Evolutionary conservation across 176 grass and related monocot species (phyloP).

Genomic region (Poa pratensis): DNA sequence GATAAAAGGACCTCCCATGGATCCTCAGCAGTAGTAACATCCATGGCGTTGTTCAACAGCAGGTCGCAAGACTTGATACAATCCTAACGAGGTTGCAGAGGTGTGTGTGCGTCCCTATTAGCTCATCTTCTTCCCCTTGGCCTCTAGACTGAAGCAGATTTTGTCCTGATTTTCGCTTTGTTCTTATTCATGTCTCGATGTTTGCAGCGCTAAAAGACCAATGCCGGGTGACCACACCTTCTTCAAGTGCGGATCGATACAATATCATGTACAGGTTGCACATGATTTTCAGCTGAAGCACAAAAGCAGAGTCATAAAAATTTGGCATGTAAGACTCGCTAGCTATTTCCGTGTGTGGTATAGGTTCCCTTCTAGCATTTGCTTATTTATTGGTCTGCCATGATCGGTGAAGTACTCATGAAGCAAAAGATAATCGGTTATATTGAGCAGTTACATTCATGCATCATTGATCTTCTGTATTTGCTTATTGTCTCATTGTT

Average conservation of each 20-base stretch:
- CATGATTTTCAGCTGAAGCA: slow-evolving; percentile 1
- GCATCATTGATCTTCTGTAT: too few species aligned
- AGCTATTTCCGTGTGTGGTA: too few species aligned
- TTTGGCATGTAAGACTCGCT: not conserved
- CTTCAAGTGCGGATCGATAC: slow-evolving; percentile 72
- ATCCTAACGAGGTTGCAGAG: slow-evolving; percentile 74
- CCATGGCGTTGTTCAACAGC: slow-evolving; percentile 81
- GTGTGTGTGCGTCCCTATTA: slow-evolving; percentile 42
- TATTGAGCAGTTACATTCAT: too few species aligned
- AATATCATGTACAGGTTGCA: slow-evolving; percentile 73
- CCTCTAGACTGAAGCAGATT: not conserved
- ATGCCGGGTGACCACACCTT: slow-evolving; percentile 79
- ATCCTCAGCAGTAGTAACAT: too few species aligned
- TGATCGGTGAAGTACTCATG: too few species aligned
- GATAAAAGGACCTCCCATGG: slow-evolving; percentile 27
- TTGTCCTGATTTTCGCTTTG: not conserved
- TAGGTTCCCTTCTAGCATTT: too few species aligned
- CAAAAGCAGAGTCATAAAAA: not conserved
- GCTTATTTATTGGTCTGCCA: too few species aligned
- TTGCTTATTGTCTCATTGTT: too few species aligned
- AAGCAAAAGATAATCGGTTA: too few species aligned
- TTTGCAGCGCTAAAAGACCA: slow-evolving; percentile 56
- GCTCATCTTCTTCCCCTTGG: not conserved
- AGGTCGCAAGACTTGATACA: slow-evolving; percentile 59
- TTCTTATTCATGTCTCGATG: not conserved